These are phyloP conservation scores for Saitozyma sp. DNA, from an alignment of 768 basidiomycete species.

Conservation along the genomic window DNA sequence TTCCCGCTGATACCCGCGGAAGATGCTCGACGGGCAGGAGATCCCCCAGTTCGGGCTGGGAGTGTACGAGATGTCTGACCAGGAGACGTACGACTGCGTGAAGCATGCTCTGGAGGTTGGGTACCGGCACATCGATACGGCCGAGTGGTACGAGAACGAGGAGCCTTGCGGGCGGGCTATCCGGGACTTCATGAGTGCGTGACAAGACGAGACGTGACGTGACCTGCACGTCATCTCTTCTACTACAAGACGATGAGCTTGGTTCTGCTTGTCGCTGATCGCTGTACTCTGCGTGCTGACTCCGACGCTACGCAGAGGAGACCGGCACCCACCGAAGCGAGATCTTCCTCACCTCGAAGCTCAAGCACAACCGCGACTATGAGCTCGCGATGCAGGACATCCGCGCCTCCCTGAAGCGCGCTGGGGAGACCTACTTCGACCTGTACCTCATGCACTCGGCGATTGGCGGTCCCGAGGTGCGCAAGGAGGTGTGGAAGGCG, in stretches of 20 bases:
- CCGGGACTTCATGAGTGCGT: constrained; percentile 46
- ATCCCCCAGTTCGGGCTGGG: constrained; percentile 67
- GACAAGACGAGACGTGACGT: background rate
- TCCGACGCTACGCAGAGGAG: constrained; percentile 16
- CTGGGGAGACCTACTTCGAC: constrained; percentile 64
- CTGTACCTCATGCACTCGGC: constrained; percentile 72
- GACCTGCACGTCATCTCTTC: background rate
- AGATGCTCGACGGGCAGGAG: constrained; percentile 60
- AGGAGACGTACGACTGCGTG: constrained; percentile 62
- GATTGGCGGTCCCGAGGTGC: constrained; percentile 61
- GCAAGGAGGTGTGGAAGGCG: constrained; percentile 67
- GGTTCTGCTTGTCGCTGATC: too few species aligned
- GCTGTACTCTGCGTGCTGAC: background rate
- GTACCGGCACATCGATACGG: constrained; percentile 63
- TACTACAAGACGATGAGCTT: background rate
- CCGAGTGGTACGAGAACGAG: constrained; percentile 66
- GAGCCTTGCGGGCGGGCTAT: constrained; percentile 65
- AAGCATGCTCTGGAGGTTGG: constrained; percentile 68
- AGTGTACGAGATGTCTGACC: constrained; percentile 65
- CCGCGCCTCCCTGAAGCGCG: constrained; percentile 60
- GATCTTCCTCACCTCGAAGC: constrained; percentile 72
- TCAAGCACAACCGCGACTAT: constrained; percentile 63
- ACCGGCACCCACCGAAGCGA: constrained; percentile 59
- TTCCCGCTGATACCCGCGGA: constrained; percentile 1
- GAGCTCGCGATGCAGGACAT: constrained; percentile 58